Percentiles rank a stretch among this genome's conserved stretches.
Conservation (phyloP, 2,329 filamentous ascomycete species). For the Penicillium sp. region DNA sequence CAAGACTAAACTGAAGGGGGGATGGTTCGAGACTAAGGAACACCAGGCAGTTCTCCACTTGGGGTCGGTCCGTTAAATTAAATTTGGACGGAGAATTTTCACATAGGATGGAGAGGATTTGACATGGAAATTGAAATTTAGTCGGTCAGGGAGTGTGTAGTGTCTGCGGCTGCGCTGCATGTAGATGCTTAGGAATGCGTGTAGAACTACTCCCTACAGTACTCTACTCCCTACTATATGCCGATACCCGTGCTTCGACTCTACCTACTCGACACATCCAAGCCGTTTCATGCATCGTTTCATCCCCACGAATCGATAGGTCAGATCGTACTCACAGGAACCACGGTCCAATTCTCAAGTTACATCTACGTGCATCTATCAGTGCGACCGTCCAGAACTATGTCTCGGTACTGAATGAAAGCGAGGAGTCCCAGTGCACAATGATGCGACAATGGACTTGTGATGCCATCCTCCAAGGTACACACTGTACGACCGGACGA, state of each 20-base stretch:
- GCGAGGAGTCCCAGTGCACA: neutral
- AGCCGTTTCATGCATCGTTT: conserved; percentile 5
- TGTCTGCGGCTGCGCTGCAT: neutral
- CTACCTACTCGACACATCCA: conserved; percentile 1
- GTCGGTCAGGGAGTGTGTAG: neutral
- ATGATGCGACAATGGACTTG: neutral
- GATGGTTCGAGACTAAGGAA: conserved; percentile 12
- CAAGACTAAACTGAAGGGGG: conserved; percentile 17
- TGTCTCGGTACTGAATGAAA: neutral
- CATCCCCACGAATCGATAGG: neutral
- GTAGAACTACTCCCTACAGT: no score
- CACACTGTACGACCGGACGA: conserved; percentile 4
- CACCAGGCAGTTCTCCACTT: conserved; percentile 10
- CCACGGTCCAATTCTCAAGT: neutral
- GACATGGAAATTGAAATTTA: conserved; percentile 1
- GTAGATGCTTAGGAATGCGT: neutral
- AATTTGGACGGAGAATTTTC: conserved; percentile 8
- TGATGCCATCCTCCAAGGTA: neutral
- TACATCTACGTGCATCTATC: neutral
- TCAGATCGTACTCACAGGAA: neutral
- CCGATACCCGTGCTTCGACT: neutral
- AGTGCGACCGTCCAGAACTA: neutral
- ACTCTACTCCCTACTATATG: neutral
- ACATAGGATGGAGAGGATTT: no score
- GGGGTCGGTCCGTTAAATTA: conserved; percentile 15